Percentiles rank a stretch among this genome's conserved stretches.
These are phyloP conservation scores for Trypanosoma lewisi DNA, from an alignment of 208 protist genomes.

Conservation along the genomic window DNA sequence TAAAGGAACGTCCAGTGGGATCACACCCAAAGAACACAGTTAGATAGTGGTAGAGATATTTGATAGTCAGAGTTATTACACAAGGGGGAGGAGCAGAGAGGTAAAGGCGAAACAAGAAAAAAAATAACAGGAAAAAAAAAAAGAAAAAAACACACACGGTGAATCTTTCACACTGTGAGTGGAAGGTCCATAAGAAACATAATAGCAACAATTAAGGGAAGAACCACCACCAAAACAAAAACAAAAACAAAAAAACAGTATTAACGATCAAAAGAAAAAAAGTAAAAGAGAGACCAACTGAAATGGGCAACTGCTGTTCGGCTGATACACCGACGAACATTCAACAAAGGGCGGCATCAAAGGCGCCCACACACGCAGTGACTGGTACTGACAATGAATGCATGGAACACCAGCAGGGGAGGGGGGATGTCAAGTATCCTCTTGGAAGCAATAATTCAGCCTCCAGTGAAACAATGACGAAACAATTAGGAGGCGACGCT, in stretches of 20 bases:
- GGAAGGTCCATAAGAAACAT: neutral
- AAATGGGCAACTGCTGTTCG: neutral
- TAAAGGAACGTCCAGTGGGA: too few species aligned
- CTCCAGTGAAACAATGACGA: too few species aligned
- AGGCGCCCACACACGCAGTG: too few species aligned
- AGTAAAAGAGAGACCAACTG: neutral
- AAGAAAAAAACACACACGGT: constrained; percentile 1
- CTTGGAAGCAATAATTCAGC: too few species aligned
- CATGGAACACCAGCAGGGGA: too few species aligned
- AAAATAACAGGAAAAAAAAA: neutral
- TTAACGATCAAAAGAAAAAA: constrained; percentile 1
- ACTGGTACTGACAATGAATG: too few species aligned
- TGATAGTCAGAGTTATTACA: neutral
- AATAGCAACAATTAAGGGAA: neutral
- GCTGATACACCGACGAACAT: neutral
- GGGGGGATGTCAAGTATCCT: too few species aligned
- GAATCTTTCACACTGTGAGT: constrained; percentile 2
- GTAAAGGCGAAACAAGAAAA: too few species aligned
- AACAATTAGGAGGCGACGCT: too few species aligned
- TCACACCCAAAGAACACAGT: too few species aligned
- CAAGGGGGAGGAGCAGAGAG: neutral
- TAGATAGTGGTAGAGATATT: too few species aligned
- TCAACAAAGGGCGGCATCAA: neutral
- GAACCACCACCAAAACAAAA: constrained; percentile 3
- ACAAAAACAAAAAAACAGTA: constrained; percentile 3